Evolutionary conservation across 441 rosid species (phyloP), one percentile per base, ranked within the genome.

Genomic region (Eruca vesicaria): DNA sequence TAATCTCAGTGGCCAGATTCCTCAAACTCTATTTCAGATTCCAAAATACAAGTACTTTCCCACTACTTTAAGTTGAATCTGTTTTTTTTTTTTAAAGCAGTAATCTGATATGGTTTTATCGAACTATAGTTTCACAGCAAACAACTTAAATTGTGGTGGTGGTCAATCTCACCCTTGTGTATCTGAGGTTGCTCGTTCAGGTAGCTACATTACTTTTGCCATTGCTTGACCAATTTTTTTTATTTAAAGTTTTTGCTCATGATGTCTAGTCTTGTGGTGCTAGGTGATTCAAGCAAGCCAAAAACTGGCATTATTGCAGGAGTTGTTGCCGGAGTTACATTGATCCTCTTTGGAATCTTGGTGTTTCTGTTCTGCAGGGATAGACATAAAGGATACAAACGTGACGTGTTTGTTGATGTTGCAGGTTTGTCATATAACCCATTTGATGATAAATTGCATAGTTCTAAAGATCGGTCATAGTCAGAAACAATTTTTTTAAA

Each of bases 381-480:
- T 79, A 88, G 81, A 77, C 87, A 79, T 60, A 87, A 83, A 81
- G 88, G 91, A 73, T 82, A 81, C 83, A 93, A 62, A 76, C 90
- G 82, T 59, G 99, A 95, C 77, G 90, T 86, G 4, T 95, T 84
- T 55, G 97, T 90, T 1, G 99, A 95, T 83, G 99, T 95, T 70
- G 85, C 97, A 89, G 98, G 98, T 93, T 58, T 75, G 80, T 71
- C 33, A 41, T 41, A 41, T 15, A 15, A 3, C 53, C 53, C 9
- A 15, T 45, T 2, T 45, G 19, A 48, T 15, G 10, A 48, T 48
- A 15, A 15, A 48, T 48, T n/a, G n/a, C n/a, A n/a, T n/a, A n/a
- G n/a, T n/a, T n/a, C n/a, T n/a, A n/a, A n/a, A n/a, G n/a, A n/a
- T n/a, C n/a, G n/a, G n/a, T n/a, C n/a, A n/a, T n/a, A n/a, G n/a